Evolutionary conservation across 768 basidiomycete genomes (phyloP).

Genomic region (Mycena venus): DNA sequence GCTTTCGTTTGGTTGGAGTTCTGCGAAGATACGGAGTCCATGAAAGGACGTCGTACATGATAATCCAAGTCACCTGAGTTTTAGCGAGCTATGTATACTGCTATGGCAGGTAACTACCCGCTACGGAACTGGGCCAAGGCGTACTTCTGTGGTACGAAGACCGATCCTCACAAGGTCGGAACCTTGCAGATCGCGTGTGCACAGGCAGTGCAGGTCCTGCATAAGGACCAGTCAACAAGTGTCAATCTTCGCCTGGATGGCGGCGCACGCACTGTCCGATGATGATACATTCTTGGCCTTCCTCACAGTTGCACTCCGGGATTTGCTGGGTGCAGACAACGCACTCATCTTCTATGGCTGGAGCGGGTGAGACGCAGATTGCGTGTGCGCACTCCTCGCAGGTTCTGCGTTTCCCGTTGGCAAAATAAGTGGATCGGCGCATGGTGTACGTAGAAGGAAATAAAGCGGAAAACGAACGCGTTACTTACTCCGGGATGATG

Average conservation of each 20-base stretch:
- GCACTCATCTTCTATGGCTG: neutral
- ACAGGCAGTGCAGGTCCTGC: neutral
- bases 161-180: neutral
- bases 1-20: too few relatives aligned
- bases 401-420: neutral
- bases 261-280: neutral
- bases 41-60: too few relatives aligned
- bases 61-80: too few relatives aligned
- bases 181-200: neutral
- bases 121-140: neutral
- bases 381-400: neutral
- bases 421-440: neutral
- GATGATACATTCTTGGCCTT: neutral
- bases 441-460: neutral
- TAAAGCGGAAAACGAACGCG: neutral
- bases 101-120: too few relatives aligned
- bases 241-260: neutral
- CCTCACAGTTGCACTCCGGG: neutral
- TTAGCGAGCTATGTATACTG: too few relatives aligned
- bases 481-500: neutral
- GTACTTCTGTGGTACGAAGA: neutral
- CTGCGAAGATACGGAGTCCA: too few relatives aligned
- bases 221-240: neutral
- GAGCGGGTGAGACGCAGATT: neutral
- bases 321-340: neutral